phyloP scores from a whole-genome alignment of 768 basidiomycete species.

The Macrolepiota fuliginosa region DNA sequence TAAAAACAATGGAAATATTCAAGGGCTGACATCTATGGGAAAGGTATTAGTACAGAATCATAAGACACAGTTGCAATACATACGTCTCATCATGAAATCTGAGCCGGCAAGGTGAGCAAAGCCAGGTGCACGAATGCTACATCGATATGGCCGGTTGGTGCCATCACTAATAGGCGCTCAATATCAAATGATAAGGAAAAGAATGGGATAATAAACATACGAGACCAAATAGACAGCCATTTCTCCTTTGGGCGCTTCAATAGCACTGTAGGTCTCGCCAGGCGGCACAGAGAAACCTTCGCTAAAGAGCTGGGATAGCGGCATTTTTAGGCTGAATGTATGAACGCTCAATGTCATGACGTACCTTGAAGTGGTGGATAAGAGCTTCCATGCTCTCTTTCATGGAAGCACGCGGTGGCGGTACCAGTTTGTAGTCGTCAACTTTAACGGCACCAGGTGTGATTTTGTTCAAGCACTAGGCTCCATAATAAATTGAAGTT shows the following conservation, averaged over 20 bases:
- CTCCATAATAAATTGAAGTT: not conserved
- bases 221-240: conserved; percentile 99
- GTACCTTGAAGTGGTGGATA: conserved; percentile 97
- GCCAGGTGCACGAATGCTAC: conserved; percentile 95
- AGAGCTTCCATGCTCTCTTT: conserved; percentile 99
- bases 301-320: conserved; percentile 68
- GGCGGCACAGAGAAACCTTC: conserved; percentile 97
- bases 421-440: conserved; percentile 96
- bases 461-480: conserved; percentile 89
- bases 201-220: conserved; percentile 41
- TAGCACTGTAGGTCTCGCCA: conserved; percentile 94
- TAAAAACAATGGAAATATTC: conserved; percentile 16
- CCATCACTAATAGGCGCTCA: conserved; percentile 62
- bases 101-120: conserved; percentile 94
- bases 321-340: not conserved
- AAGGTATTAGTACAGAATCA: conserved; percentile 14
- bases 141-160: conserved; percentile 92
- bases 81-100: conserved; percentile 98
- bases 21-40: conserved; percentile 40
- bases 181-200: not conserved
- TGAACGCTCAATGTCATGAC: conserved; percentile 2
- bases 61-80: conserved; percentile 27
- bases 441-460: conserved; percentile 89
- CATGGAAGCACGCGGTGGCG: conserved; percentile 96
- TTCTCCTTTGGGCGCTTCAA: conserved; percentile 98